These are phyloP conservation scores for Polyporus arcularius DNA, from an alignment of 768 basidiomycete genomes.

Conservation along the genomic window DNA sequence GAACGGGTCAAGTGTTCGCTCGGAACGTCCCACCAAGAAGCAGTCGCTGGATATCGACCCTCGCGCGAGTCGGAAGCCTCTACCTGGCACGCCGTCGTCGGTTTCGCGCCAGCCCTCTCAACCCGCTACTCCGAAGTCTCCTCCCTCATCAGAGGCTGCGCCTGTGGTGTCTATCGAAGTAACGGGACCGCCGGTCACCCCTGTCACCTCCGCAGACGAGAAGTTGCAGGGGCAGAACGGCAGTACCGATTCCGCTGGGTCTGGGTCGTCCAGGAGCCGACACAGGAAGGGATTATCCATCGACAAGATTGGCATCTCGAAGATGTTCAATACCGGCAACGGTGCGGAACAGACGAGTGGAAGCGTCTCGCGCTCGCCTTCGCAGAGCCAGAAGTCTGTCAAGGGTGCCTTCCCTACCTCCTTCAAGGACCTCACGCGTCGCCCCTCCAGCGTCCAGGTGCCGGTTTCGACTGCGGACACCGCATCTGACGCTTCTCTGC, in stretches of 20 bases:
- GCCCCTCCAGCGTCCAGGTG: constrained; percentile 36
- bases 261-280: constrained; percentile 42
- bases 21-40: constrained; percentile 19
- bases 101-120: constrained; percentile 12
- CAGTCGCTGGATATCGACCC: constrained; percentile 20
- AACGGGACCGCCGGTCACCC: constrained; percentile 32
- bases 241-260: constrained; percentile 22
- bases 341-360: constrained; percentile 36
- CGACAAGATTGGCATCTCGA: constrained; percentile 78
- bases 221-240: constrained; percentile 17
- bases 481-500: constrained; percentile 30
- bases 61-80: constrained; percentile 27
- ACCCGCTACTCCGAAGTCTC: constrained; percentile 8
- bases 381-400: constrained; percentile 36
- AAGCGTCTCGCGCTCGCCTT: constrained; percentile 43
- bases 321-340: constrained; percentile 58
- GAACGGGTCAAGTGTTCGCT: constrained; percentile 7
- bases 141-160: constrained; percentile 16
- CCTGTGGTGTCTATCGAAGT: constrained; percentile 36
- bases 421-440: constrained; percentile 21
- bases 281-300: constrained; percentile 72
- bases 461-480: constrained; percentile 22
- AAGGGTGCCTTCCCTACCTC: constrained; percentile 27
- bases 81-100: constrained; percentile 30
- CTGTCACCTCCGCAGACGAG: constrained; percentile 23